Evolutionary conservation across 2,329 filamentous ascomycete genomes (phyloP).

Genomic region (Beauveria medogensis): DNA sequence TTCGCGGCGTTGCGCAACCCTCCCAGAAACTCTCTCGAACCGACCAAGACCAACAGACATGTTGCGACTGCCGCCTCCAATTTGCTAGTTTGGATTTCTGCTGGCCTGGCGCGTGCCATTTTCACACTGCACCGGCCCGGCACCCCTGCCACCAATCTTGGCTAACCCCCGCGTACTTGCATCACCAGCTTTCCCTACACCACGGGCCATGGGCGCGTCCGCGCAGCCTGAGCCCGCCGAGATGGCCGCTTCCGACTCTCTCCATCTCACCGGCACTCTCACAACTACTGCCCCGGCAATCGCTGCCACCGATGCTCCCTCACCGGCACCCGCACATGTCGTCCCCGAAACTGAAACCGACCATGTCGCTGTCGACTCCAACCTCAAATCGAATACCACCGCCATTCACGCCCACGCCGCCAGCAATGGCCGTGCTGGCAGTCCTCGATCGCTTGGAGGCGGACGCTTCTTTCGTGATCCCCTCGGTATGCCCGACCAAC

Average conservation of each 20-base stretch:
- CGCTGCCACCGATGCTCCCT: constrained; percentile 13
- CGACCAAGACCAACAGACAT: constrained; percentile 3
- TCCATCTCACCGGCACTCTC: not conserved
- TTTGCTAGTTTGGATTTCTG: not conserved
- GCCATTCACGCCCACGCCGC: not conserved
- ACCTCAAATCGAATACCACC: constrained; percentile 15
- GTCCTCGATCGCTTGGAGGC: constrained; percentile 18
- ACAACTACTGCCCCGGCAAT: not conserved
- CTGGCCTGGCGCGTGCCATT: not conserved
- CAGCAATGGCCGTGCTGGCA: constrained; percentile 17
- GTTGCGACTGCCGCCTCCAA: not conserved
- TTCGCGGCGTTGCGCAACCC: not conserved
- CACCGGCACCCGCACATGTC: constrained; percentile 8
- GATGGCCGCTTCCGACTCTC: not conserved
- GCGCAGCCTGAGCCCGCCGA: not conserved
- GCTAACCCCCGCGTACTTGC: not conserved
- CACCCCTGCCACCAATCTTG: not conserved
- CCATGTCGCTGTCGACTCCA: constrained; percentile 9
- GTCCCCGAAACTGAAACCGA: constrained; percentile 13
- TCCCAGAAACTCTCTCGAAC: not conserved
- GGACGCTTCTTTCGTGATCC: constrained; percentile 29
- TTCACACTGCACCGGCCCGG: not conserved
- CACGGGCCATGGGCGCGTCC: not conserved
- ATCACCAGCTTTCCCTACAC: not conserved
- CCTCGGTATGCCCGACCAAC: constrained; percentile 13